A percentile compares a stretch with the other conserved stretches of the same genome.
Evolutionary conservation across 225 moss, liverwort and hornwort species (phyloP).

Genomic region (Climacium dendroides): DNA sequence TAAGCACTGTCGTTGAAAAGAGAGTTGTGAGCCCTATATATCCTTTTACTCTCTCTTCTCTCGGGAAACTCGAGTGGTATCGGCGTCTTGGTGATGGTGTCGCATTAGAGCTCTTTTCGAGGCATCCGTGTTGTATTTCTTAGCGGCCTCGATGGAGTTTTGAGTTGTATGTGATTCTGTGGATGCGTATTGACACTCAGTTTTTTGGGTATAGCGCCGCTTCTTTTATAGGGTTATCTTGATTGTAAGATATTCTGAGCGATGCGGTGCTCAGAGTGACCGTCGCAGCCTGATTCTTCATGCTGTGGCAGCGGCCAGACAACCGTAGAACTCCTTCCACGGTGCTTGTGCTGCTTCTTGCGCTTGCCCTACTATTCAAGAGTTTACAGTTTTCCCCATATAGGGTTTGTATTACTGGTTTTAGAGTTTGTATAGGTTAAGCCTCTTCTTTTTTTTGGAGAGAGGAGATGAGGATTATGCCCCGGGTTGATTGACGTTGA

Average conservation of each 20-base stretch:
- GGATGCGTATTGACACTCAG: not conserved
- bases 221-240: not conserved
- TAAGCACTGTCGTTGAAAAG: not conserved
- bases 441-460: not conserved
- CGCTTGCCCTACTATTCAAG: not conserved
- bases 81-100: accelerated
- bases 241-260: not conserved
- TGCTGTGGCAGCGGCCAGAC: not conserved
- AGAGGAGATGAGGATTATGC: not conserved
- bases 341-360: not conserved
- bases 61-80: too few relatives aligned
- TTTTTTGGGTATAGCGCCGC: not conserved
- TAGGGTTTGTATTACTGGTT: not conserved
- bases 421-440: not conserved
- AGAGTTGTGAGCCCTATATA: not conserved
- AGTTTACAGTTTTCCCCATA: not conserved
- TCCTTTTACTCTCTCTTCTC: accelerated
- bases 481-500: not conserved
- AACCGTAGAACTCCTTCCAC: not conserved
- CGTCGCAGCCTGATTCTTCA: not conserved
- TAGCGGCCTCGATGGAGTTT: too few relatives aligned
- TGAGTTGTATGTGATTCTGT: not conserved
- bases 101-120: accelerated
- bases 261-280: not conserved
- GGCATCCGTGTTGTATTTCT: accelerated